Percentiles rank a stretch among this genome's conserved stretches.
Evolutionary conservation across 78 protist genomes (phyloP).

Genomic region (Protostelium mycophagum): DNA sequence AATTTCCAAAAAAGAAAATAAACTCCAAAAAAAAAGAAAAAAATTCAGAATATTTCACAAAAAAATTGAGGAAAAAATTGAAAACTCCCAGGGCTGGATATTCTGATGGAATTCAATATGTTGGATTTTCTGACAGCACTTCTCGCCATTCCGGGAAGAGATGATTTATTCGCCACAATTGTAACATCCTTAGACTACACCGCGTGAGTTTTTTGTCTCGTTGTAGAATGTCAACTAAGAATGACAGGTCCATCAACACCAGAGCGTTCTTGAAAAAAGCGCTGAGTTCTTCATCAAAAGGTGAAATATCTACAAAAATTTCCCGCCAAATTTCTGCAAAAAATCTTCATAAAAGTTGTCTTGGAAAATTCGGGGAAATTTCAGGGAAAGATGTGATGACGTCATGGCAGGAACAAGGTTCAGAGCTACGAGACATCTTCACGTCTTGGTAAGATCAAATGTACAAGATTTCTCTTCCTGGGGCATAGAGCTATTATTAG

Average conservation of each 20-base stretch:
- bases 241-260: neutral
- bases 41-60: too few relatives aligned
- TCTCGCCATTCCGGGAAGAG: constrained; percentile 39
- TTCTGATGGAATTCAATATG: constrained; percentile 23
- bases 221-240: neutral
- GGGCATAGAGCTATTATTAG: constrained; percentile 31
- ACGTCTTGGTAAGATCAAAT: constrained; percentile 25
- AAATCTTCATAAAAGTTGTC: too few relatives aligned
- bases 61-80: too few relatives aligned
- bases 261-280: neutral
- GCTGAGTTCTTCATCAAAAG: neutral
- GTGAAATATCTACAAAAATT: neutral
- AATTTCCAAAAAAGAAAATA: too few relatives aligned
- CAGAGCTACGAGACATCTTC: neutral
- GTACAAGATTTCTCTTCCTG: constrained; percentile 40
- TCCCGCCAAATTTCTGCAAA: neutral
- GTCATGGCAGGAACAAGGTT: neutral
- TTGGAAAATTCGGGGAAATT: too few relatives aligned
- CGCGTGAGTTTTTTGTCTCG: constrained; percentile 4
- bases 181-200: constrained; percentile 43
- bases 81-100: constrained; percentile 37
- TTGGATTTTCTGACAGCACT: constrained; percentile 45
- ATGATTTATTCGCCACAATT: constrained; percentile 34
- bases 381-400: too few relatives aligned
- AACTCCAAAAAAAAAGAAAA: too few relatives aligned